Evolutionary conservation across 2,329 filamentous ascomycete genomes (phyloP).

Genomic region (Diaporthe sp.): DNA sequence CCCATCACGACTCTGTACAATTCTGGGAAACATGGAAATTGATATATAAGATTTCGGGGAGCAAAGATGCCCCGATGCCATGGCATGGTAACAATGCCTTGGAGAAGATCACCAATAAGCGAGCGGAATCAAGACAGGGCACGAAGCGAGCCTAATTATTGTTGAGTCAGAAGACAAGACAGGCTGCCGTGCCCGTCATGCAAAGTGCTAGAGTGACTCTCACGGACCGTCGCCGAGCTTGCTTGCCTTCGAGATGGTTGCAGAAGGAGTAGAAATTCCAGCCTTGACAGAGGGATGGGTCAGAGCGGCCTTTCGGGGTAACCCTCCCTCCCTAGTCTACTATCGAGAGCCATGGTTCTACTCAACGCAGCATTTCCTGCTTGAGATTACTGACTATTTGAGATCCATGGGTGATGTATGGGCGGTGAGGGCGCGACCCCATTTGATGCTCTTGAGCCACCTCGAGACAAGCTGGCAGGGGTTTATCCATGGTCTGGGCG

Average conservation of each 20-base stretch:
- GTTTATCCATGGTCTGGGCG: background rate
- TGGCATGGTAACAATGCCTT: background rate
- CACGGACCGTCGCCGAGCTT: background rate
- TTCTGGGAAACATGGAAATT: background rate
- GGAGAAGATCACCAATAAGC: background rate
- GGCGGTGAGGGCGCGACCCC: background rate
- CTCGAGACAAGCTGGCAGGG: background rate
- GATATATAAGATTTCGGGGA: background rate
- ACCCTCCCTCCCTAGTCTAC: background rate
- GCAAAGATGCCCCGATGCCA: background rate
- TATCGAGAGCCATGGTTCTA: background rate
- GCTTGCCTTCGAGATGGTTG: background rate
- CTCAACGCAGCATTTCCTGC: background rate
- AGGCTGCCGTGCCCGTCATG: background rate
- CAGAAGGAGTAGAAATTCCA: background rate
- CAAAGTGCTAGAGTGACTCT: background rate
- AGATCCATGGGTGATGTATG: too few species aligned
- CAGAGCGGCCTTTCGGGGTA: background rate
- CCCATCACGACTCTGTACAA: background rate
- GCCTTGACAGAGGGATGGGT: background rate
- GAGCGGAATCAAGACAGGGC: background rate
- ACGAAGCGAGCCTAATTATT: background rate
- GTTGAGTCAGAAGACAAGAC: constrained; percentile 9
- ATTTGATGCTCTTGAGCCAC: constrained; percentile 3
- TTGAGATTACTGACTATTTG: background rate